Conservation (phyloP, 352 stramenopile genomes). For the Pythium brassicae region DNA sequence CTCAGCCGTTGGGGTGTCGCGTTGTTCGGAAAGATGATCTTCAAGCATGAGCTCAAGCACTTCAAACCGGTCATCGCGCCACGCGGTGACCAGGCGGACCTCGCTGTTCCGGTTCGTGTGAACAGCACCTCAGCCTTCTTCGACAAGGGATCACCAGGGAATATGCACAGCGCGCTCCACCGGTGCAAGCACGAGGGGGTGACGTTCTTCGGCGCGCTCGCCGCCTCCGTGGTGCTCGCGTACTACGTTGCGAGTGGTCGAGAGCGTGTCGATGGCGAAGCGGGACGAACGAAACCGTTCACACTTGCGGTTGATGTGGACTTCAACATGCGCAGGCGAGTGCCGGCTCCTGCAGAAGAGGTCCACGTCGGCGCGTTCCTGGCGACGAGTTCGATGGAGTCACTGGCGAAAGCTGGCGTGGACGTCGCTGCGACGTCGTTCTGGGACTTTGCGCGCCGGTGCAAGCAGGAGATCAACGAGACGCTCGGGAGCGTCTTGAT, state of each 20-base stretch:
- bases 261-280: neutral
- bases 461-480: conserved; percentile 6
- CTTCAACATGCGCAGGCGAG: conserved; percentile 4
- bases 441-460: conserved; percentile 14
- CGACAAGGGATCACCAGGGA: conserved; percentile 26
- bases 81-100: conserved; percentile 28
- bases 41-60: conserved; percentile 3
- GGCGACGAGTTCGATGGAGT: neutral
- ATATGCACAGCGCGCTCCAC: conserved; percentile 23
- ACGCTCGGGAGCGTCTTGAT: conserved; percentile 4
- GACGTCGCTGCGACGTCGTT: conserved; percentile 3
- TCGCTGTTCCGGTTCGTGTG: conserved; percentile 15
- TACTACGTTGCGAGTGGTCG: neutral
- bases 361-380: neutral
- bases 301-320: neutral
- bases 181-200: conserved; percentile 36
- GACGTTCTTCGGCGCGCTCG: conserved; percentile 29
- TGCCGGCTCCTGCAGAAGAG: neutral
- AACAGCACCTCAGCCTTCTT: conserved; percentile 37
- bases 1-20: conserved; percentile 17
- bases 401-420: neutral
- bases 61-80: conserved; percentile 12
- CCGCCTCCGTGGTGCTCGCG: conserved; percentile 16
- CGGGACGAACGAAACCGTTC: neutral
- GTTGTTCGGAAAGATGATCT: conserved; percentile 13